Evolutionary conservation across 2,329 filamentous ascomycete genomes (phyloP).

Genomic region (Parastagonospora avenae): DNA sequence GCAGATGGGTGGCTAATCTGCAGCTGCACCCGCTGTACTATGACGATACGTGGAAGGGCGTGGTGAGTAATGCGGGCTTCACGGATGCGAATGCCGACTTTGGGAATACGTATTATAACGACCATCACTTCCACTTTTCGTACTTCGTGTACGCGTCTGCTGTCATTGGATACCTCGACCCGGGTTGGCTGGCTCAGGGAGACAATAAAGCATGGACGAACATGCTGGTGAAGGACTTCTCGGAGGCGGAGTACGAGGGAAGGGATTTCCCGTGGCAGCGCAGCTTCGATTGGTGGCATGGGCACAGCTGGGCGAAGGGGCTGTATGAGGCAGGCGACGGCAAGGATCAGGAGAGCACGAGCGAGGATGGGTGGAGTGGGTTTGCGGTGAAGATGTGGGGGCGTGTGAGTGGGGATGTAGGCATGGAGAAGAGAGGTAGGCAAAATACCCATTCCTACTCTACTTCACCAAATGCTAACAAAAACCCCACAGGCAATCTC

Average conservation of each 20-base stretch:
- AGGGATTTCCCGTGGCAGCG: slow-evolving; percentile 76
- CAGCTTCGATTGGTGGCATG: slow-evolving; percentile 91
- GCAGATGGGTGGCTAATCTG: slow-evolving; percentile 52
- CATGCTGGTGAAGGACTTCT: slow-evolving; percentile 78
- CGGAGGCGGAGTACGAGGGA: slow-evolving; percentile 75
- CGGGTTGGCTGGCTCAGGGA: slow-evolving; percentile 66
- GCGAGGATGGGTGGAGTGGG: slow-evolving; percentile 85
- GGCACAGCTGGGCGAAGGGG: slow-evolving; percentile 91
- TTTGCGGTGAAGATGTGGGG: slow-evolving; percentile 97
- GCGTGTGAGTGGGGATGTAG: slow-evolving; percentile 71
- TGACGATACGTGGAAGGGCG: slow-evolving; percentile 73
- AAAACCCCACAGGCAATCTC: slow-evolving; percentile 64
- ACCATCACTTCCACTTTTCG: slow-evolving; percentile 70
- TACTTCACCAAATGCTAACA: no score
- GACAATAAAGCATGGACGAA: slow-evolving; percentile 82
- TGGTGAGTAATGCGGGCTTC: slow-evolving; percentile 79
- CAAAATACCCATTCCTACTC: no score
- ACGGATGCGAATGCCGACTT: slow-evolving; percentile 78
- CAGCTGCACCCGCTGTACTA: slow-evolving; percentile 59
- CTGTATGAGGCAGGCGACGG: slow-evolving; percentile 73
- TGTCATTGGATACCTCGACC: slow-evolving; percentile 79
- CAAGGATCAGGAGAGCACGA: slow-evolving; percentile 86
- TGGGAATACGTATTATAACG: slow-evolving; percentile 80
- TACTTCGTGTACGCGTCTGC: slow-evolving; percentile 90
- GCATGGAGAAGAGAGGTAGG: slow-evolving; percentile 76